Conservation (phyloP, 1,139 yeast genomes). For the Blastobotrys apis region DNA sequence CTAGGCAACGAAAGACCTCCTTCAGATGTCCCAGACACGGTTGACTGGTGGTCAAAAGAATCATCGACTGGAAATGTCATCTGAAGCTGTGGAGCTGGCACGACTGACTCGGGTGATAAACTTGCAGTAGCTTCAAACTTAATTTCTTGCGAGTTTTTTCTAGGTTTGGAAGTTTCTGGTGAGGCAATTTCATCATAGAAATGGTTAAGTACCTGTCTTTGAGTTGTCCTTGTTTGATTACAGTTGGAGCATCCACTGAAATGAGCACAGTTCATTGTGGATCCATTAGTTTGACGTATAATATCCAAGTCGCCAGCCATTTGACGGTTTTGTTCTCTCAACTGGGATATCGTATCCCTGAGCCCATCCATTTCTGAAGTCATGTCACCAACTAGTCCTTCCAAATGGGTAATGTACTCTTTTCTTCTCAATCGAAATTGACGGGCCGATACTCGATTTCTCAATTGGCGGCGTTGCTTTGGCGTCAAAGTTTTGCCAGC, state of each 20-base stretch:
- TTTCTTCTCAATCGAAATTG: conserved; percentile 35
- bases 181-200: neutral
- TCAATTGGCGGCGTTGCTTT: conserved; percentile 33
- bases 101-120: too few species aligned
- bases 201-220: conserved; percentile 1
- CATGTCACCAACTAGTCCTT: conserved; percentile 27
- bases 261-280: neutral
- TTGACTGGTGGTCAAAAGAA: neutral
- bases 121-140: too few species aligned
- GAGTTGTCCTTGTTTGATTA: conserved; percentile 6
- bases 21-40: neutral
- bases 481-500: conserved; percentile 32
- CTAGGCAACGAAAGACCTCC: too few species aligned
- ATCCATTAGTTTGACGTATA: neutral
- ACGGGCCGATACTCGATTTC: conserved; percentile 34
- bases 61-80: too few species aligned
- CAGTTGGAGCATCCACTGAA: conserved; percentile 14
- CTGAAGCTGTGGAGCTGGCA: too few species aligned
- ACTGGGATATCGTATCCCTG: conserved; percentile 20
- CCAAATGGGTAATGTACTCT: conserved; percentile 34
- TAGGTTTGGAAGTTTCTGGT: conserved; percentile 4
- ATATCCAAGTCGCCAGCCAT: conserved; percentile 1
- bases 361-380: conserved; percentile 24
- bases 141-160: too few species aligned
- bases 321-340: conserved; percentile 15